Conservation (phyloP, 495 filamentous ascomycete genomes). For the Talaromyces ruber region DNA sequence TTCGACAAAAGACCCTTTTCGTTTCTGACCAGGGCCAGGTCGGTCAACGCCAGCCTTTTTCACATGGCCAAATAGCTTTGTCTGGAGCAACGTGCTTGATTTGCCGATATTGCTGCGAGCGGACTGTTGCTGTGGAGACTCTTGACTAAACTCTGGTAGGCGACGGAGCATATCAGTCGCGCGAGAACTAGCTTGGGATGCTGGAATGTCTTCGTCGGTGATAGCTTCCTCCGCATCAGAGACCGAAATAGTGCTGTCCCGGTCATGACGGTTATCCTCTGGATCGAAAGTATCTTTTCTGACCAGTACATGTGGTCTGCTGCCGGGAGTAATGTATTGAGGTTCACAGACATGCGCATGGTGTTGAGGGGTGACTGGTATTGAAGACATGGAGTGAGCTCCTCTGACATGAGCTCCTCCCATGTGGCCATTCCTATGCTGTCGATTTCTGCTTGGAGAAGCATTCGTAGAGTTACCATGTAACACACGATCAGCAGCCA, state of each 20-base stretch:
- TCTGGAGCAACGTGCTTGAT: conserved; percentile 44
- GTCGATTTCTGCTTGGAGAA: conserved; percentile 39
- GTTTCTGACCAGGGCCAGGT: conserved; percentile 39
- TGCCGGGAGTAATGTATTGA: conserved; percentile 49
- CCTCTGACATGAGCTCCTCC: conserved; percentile 50
- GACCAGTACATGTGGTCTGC: conserved; percentile 35
- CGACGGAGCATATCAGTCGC: conserved; percentile 45
- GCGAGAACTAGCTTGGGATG: conserved; percentile 40
- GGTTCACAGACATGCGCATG: conserved; percentile 29
- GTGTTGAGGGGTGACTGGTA: conserved; percentile 65
- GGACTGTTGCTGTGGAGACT: not conserved
- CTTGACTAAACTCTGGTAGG: conserved; percentile 19
- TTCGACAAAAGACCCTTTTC: conserved; percentile 44
- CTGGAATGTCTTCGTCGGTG: conserved; percentile 46
- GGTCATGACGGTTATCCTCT: conserved; percentile 46
- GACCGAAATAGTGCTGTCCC: conserved; percentile 85
- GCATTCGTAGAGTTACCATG: conserved; percentile 65
- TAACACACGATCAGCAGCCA: conserved; percentile 64
- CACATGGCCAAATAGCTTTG: conserved; percentile 60
- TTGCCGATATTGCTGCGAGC: conserved; percentile 20
- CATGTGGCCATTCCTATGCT: conserved; percentile 35
- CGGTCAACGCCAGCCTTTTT: conserved; percentile 46
- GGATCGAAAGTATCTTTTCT: conserved; percentile 14
- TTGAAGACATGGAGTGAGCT: conserved; percentile 69
- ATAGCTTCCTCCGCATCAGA: conserved; percentile 60